Evolutionary conservation across 805 yeast genomes (phyloP).

Genomic region (Starmerella floricola): DNA sequence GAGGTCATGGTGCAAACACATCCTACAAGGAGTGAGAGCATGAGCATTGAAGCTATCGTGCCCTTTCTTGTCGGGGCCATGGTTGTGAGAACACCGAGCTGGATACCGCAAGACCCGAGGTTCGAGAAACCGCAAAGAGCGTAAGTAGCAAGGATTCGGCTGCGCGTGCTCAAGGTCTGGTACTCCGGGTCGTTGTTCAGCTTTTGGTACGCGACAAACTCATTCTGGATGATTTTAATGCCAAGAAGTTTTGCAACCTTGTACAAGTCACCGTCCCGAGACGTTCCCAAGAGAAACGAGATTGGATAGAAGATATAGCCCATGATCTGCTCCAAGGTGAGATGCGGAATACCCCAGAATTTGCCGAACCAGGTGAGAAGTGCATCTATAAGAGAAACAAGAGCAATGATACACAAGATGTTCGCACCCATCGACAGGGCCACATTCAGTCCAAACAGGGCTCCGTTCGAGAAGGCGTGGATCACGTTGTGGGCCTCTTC

Average conservation of each 20-base stretch:
- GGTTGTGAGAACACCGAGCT: constrained; percentile 47
- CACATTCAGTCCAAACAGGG: constrained; percentile 44
- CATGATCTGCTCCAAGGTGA: constrained; percentile 44
- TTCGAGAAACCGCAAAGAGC: constrained; percentile 54
- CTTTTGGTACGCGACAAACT: constrained; percentile 42
- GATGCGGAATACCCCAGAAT: constrained; percentile 45
- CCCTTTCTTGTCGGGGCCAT: constrained; percentile 41
- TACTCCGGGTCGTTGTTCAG: constrained; percentile 35
- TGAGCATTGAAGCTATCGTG: constrained; percentile 37
- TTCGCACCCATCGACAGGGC: constrained; percentile 48
- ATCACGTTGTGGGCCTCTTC: constrained; percentile 39
- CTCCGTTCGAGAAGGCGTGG: constrained; percentile 49
- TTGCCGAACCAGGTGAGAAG: constrained; percentile 48
- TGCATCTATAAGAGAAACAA: constrained; percentile 45
- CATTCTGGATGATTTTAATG: constrained; percentile 48
- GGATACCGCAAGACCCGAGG: constrained; percentile 50
- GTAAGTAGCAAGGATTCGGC: constrained; percentile 45
- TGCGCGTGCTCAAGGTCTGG: constrained; percentile 38
- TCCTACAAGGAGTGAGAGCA: constrained; percentile 43
- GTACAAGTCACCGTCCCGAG: constrained; percentile 39
- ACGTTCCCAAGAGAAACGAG: constrained; percentile 47
- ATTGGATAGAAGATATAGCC: constrained; percentile 50
- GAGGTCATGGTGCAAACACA: constrained; percentile 42
- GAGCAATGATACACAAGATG: constrained; percentile 48
- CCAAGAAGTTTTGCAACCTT: constrained; percentile 42